phyloP scores from a whole-genome alignment of 495 filamentous ascomycete species.

The Neurospora sp. region DNA sequence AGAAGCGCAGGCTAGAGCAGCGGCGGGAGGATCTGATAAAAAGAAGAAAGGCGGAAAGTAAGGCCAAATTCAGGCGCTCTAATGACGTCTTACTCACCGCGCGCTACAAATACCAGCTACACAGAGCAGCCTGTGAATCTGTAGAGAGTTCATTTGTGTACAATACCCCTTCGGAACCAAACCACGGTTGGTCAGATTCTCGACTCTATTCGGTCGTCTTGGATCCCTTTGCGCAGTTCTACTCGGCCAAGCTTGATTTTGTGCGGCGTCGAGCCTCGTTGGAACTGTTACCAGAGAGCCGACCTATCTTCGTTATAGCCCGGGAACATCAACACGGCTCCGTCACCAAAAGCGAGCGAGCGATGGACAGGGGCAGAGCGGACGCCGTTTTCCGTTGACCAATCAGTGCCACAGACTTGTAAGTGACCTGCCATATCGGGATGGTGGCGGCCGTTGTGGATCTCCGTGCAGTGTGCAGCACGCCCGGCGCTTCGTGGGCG shows the following conservation, averaged over 20 bases:
- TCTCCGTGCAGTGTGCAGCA: background rate
- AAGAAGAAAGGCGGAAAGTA: slow-evolving; percentile 26
- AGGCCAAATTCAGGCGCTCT: background rate
- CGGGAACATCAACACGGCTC: background rate
- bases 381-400: background rate
- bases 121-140: background rate
- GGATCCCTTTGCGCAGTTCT: background rate
- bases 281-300: background rate
- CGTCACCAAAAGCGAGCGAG: background rate
- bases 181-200: background rate
- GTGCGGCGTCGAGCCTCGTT: background rate
- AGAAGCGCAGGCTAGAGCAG: slow-evolving; percentile 21
- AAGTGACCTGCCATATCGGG: slow-evolving; percentile 4
- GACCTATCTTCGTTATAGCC: background rate
- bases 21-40: background rate
- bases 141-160: background rate
- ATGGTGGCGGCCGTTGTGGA: slow-evolving; percentile 1
- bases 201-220: background rate
- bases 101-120: background rate
- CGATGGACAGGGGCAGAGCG: background rate
- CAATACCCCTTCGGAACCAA: background rate
- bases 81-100: background rate
- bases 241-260: background rate
- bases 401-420: background rate
- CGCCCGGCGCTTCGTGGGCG: background rate